Conservation (phyloP, 1,284 basidiomycete species). For the Cryptococcus sp. region DNA sequence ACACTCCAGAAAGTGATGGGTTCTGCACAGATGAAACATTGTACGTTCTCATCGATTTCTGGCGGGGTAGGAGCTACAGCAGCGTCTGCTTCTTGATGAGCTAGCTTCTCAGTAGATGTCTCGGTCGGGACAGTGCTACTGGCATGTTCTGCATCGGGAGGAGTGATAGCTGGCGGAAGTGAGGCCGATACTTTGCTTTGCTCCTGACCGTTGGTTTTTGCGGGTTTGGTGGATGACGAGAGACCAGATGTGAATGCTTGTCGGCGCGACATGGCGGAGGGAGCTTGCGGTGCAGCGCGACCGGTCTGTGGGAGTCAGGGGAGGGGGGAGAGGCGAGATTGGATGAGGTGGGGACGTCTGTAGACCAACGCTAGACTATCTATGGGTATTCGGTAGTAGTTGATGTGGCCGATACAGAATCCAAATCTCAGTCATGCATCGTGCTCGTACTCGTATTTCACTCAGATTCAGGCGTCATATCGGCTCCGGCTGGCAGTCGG, state of each 20-base stretch:
- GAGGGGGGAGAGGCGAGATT: background rate
- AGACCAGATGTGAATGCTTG: background rate
- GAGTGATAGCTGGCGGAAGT: constrained; percentile 19
- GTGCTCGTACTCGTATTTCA: too few species aligned
- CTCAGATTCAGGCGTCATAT: too few species aligned
- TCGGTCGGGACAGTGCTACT: constrained; percentile 25
- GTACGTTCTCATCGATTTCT: constrained; percentile 54
- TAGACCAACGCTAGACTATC: too few species aligned
- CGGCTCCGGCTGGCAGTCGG: too few species aligned
- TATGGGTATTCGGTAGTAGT: too few species aligned
- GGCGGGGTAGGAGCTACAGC: constrained; percentile 7
- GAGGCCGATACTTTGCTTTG: constrained; percentile 7
- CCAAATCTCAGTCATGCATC: background rate
- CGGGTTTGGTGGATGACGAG: background rate
- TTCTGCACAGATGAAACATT: constrained; percentile 97
- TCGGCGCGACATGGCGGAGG: background rate
- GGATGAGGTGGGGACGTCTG: too few species aligned
- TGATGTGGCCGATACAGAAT: constrained; percentile 7
- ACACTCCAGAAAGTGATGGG: constrained; percentile 87
- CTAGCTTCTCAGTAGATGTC: constrained; percentile 16
- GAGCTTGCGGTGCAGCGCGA: too few species aligned
- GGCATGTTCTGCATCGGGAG: constrained; percentile 26
- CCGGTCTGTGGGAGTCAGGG: background rate
- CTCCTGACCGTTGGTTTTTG: constrained; percentile 11
- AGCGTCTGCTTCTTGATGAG: constrained; percentile 1